Evolutionary conservation across 1,284 basidiomycete species (phyloP).

Genomic region (Cystobasidium pallidum): DNA sequence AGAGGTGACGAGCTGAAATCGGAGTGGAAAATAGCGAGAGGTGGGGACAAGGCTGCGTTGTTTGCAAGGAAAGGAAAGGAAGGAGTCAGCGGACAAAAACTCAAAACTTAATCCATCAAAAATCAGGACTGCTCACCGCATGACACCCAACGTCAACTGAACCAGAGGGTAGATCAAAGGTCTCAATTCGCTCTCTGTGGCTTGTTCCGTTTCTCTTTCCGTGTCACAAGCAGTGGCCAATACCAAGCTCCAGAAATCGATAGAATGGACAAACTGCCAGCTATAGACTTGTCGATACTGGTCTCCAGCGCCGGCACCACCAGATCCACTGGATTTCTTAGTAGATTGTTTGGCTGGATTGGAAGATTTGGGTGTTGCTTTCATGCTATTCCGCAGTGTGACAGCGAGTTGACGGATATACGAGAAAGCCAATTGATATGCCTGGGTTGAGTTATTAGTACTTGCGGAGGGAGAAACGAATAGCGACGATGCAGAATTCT

Average conservation of each 20-base stretch:
- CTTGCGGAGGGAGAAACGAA: constrained; percentile 65
- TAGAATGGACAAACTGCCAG: constrained; percentile 95
- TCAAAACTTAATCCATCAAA: background rate
- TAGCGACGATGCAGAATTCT: constrained; percentile 92
- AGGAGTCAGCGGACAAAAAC: background rate
- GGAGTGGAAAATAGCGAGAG: constrained; percentile 76
- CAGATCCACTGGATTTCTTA: background rate
- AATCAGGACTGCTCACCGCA: constrained; percentile 66
- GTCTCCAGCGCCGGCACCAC: constrained; percentile 63
- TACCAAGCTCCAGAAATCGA: constrained; percentile 96
- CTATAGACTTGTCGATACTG: constrained; percentile 90
- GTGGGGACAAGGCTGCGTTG: constrained; percentile 75
- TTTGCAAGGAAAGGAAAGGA: no score
- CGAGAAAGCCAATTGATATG: constrained; percentile 93
- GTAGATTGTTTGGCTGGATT: background rate
- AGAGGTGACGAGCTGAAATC: constrained; percentile 74
- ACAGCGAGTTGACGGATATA: constrained; percentile 97
- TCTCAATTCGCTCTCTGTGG: constrained; percentile 74
- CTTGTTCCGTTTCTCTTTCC: constrained; percentile 62
- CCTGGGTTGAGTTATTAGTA: constrained; percentile 58
- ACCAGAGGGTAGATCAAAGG: constrained; percentile 93
- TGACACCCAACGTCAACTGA: constrained; percentile 88
- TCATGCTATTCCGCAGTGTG: constrained; percentile 87
- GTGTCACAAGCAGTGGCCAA: constrained; percentile 77
- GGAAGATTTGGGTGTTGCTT: constrained; percentile 67